Evolutionary conservation across 345 rosid species (phyloP).

Genomic region (Populus davidiana): DNA sequence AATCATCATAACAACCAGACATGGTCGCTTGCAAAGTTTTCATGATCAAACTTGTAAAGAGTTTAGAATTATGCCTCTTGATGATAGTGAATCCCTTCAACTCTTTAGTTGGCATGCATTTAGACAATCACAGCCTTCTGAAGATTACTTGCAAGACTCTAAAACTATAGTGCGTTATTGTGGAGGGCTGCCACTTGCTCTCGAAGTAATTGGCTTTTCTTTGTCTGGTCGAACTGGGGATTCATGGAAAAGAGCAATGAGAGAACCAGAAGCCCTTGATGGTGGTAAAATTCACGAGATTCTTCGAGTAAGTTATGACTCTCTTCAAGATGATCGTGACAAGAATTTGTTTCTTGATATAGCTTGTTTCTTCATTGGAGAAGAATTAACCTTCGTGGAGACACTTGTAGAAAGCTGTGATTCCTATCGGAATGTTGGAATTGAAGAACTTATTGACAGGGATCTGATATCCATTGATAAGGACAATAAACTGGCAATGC

Average conservation of each 20-base stretch:
- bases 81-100: too few species aligned
- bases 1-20: too few species aligned
- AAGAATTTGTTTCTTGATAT: background rate
- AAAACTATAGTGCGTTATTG: too few species aligned
- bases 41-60: too few species aligned
- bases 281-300: background rate
- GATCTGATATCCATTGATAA: background rate
- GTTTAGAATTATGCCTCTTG: too few species aligned
- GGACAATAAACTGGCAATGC: background rate
- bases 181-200: too few species aligned
- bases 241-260: background rate
- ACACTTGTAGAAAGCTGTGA: background rate
- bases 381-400: background rate
- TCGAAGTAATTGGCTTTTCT: too few species aligned
- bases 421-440: background rate
- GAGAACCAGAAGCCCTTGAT: background rate
- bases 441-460: background rate
- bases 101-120: too few species aligned
- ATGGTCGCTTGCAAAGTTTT: too few species aligned
- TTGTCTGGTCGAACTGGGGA: too few species aligned
- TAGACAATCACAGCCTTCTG: too few species aligned
- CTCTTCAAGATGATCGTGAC: background rate
- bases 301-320: background rate
- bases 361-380: background rate
- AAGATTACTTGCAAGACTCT: too few species aligned